Percentiles rank a stretch among this genome's conserved stretches.
phyloP scores from a whole-genome alignment of 2,329 filamentous ascomycete genomes.

The Biscogniauxia mediterranea region DNA sequence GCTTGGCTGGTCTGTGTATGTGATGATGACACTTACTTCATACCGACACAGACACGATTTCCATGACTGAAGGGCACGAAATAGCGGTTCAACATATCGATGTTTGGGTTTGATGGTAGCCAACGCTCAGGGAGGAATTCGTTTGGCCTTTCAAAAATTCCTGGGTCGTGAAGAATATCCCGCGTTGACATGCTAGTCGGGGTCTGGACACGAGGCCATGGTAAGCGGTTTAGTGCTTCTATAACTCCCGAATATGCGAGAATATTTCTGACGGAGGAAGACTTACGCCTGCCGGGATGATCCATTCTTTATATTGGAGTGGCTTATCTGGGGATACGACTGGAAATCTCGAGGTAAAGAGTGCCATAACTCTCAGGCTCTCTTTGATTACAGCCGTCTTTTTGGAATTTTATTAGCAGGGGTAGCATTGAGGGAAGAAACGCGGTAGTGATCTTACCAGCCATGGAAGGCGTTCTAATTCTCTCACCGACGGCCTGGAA shows the following conservation, averaged over 20 bases:
- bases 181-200: conserved; percentile 8
- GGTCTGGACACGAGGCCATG: conserved; percentile 1
- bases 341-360: conserved; percentile 6
- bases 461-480: conserved; percentile 16
- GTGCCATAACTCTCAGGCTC: conserved; percentile 6
- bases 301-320: conserved; percentile 5
- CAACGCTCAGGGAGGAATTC: conserved; percentile 8
- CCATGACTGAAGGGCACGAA: conserved; percentile 8
- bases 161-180: conserved; percentile 4
- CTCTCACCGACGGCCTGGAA: conserved; percentile 12
- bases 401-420: background rate
- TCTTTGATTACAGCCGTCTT: conserved; percentile 12
- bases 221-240: background rate
- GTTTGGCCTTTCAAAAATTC: conserved; percentile 2
- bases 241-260: background rate
- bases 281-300: conserved; percentile 2
- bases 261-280: too few species aligned
- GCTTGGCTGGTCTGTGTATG: too few species aligned
- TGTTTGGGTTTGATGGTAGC: conserved; percentile 4
- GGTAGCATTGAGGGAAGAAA: background rate
- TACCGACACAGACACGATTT: conserved; percentile 8
- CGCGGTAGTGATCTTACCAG: conserved; percentile 8
- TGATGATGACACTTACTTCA: conserved; percentile 4
- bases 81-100: conserved; percentile 1
- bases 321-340: conserved; percentile 3